Evolutionary conservation across 495 filamentous ascomycete genomes (phyloP).

Genomic region (Lindgomyces ingoldianus): DNA sequence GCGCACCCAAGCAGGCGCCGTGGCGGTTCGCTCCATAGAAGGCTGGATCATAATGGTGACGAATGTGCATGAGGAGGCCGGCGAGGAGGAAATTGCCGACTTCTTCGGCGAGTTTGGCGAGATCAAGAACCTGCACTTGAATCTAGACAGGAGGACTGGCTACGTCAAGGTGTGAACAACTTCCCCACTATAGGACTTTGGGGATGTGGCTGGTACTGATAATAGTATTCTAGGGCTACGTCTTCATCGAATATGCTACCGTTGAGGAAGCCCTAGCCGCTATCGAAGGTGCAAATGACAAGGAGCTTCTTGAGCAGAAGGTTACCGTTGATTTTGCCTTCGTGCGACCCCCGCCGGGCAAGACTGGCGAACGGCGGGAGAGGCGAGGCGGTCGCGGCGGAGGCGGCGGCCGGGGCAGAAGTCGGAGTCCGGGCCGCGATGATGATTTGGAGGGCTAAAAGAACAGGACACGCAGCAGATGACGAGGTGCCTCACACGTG

Average conservation of each 20-base stretch:
- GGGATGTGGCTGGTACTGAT: constrained; percentile 10
- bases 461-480: background rate
- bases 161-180: constrained; percentile 82
- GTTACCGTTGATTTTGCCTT: constrained; percentile 94
- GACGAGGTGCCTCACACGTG: background rate
- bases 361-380: background rate
- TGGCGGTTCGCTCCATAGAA: constrained; percentile 95
- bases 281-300: constrained; percentile 77
- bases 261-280: constrained; percentile 81
- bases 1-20: constrained; percentile 75
- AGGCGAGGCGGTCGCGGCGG: background rate
- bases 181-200: background rate
- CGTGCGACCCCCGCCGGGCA: constrained; percentile 78
- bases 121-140: constrained; percentile 96
- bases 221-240: constrained; percentile 69
- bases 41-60: constrained; percentile 98
- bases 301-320: constrained; percentile 89
- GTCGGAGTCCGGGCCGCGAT: background rate
- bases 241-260: constrained; percentile 89
- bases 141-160: constrained; percentile 90
- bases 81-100: constrained; percentile 93
- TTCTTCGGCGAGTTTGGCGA: constrained; percentile 94
- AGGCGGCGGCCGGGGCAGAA: background rate
- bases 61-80: constrained; percentile 96
- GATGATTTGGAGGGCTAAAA: background rate